Conservation (phyloP, 1,284 basidiomycete genomes). For the Austroboletus niveus region DNA sequence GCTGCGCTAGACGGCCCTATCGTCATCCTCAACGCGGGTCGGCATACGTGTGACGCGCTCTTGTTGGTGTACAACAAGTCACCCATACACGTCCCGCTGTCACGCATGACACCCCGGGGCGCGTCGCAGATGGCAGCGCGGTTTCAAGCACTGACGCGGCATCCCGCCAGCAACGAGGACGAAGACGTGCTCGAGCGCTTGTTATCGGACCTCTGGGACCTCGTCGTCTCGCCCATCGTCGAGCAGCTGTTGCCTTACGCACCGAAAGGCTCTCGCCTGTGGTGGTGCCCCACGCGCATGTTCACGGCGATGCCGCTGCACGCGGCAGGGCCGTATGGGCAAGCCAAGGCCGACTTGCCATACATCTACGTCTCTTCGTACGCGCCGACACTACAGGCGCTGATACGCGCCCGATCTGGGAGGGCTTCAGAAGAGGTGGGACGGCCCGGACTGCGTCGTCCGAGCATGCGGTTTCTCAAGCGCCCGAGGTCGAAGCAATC, state of each 20-base stretch:
- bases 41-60: constrained; percentile 28
- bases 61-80: constrained; percentile 16
- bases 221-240: constrained; percentile 33
- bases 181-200: constrained; percentile 13
- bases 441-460: constrained; percentile 6
- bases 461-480: constrained; percentile 18
- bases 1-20: constrained; percentile 37
- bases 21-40: constrained; percentile 33
- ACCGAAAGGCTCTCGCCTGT: constrained; percentile 33
- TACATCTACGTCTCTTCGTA: constrained; percentile 40
- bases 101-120: constrained; percentile 14
- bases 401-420: constrained; percentile 22
- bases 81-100: constrained; percentile 21
- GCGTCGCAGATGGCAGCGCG: constrained; percentile 19
- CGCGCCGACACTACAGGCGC: constrained; percentile 34
- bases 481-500: constrained; percentile 13
- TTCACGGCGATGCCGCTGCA: constrained; percentile 41
- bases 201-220: constrained; percentile 34
- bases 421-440: background rate
- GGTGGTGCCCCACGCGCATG: constrained; percentile 43
- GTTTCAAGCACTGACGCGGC: constrained; percentile 17
- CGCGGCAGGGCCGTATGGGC: constrained; percentile 33
- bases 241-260: constrained; percentile 15
- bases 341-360: constrained; percentile 15
- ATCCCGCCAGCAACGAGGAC: background rate